phyloP scores from a whole-genome alignment of 2,329 filamentous ascomycete species.

The Trichoderma oligosporum region DNA sequence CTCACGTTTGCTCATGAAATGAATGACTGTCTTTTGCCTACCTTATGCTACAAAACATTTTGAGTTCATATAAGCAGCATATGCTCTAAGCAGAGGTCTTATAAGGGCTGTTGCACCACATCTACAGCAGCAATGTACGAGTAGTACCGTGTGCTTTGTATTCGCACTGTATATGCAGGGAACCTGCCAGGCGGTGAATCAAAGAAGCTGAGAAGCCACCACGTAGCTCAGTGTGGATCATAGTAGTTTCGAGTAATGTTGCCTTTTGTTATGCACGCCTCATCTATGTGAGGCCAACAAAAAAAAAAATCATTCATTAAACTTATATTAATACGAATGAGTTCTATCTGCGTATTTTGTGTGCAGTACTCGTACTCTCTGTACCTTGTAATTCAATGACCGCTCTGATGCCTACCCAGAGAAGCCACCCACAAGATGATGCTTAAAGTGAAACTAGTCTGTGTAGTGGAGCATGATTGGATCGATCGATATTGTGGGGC shows the following conservation, averaged over 20 bases:
- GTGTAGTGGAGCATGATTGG: conserved; percentile 2
- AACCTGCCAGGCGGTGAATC: conserved; percentile 9
- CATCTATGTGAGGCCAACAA: neutral
- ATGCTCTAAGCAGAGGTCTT: no score
- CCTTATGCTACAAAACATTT: no score
- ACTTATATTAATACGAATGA: neutral
- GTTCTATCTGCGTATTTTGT: no score
- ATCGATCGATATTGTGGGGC: conserved; percentile 7
- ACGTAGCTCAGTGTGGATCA: conserved; percentile 15
- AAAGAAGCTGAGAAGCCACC: conserved; percentile 11
- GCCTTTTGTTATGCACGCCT: neutral
- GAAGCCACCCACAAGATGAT: no score
- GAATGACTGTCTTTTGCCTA: neutral
- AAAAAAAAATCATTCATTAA: no score
- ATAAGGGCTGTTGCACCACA: no score
- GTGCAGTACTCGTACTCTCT: no score
- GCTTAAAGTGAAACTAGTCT: no score
- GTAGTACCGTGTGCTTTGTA: neutral
- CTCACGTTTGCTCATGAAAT: neutral
- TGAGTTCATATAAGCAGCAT: no score
- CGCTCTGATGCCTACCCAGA: no score
- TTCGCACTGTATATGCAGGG: neutral
- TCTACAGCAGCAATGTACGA: neutral
- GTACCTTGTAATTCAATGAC: no score
- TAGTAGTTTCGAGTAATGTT: neutral